A percentile compares a stretch with the other conserved stretches of the same genome.
Evolutionary conservation across 192 early-diverging fungal species (phyloP).

Genomic region (Neocallimastix lanati): DNA sequence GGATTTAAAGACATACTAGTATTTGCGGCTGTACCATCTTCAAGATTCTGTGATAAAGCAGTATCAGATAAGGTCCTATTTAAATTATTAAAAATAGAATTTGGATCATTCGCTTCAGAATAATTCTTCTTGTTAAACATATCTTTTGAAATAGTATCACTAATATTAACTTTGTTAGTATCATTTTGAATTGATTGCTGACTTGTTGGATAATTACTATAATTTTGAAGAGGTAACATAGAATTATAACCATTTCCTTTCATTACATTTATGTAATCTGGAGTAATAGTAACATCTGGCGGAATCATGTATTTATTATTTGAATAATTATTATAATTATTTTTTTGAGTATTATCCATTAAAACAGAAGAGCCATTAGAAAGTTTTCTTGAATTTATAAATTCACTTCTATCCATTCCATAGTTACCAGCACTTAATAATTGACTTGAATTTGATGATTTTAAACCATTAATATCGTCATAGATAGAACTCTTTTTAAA

Average conservation of each 20-base stretch:
- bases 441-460: background rate
- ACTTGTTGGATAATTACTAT: background rate
- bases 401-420: background rate
- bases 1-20: background rate
- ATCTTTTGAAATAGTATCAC: background rate
- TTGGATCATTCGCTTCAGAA: background rate
- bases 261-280: background rate
- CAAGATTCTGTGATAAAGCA: background rate
- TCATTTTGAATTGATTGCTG: background rate
- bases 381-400: background rate
- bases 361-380: too few species aligned
- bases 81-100: background rate
- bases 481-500: background rate
- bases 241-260: background rate
- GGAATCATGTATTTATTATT: background rate
- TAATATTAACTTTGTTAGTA: background rate
- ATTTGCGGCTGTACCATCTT: background rate
- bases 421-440: background rate
- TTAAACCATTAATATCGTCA: background rate
- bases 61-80: background rate
- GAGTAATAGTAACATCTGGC: background rate
- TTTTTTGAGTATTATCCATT: background rate
- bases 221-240: background rate
- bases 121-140: background rate
- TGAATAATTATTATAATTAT: background rate